Percentiles rank a stretch among this genome's conserved stretches.
Evolutionary conservation across 1,139 yeast genomes (phyloP).

Genomic region (Insectozyma bohioensis): DNA sequence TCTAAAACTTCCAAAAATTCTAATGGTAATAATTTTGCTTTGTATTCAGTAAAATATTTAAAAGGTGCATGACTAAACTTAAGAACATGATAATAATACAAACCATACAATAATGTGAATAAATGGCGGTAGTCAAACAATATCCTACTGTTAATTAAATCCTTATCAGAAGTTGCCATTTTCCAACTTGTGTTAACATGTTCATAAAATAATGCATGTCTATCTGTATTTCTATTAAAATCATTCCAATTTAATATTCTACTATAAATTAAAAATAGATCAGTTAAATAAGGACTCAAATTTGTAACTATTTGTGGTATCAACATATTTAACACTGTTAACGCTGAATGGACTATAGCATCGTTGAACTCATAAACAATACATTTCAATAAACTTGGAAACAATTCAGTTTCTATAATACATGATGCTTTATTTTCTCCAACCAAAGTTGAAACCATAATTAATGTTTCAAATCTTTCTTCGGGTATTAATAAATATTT

Average conservation of each 20-base stretch:
- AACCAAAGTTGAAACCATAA: constrained; percentile 30
- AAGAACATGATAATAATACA: constrained; percentile 56
- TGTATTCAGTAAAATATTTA: constrained; percentile 16
- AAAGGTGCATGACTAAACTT: constrained; percentile 45
- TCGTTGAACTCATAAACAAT: constrained; percentile 47
- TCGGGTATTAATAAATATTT: constrained; percentile 26
- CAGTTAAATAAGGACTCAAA: constrained; percentile 37
- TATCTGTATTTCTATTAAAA: constrained; percentile 12
- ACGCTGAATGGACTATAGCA: constrained; percentile 39
- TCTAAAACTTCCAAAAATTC: constrained; percentile 11
- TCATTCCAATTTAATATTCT: constrained; percentile 39
- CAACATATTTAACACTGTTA: constrained; percentile 50
- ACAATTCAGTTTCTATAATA: constrained; percentile 38
- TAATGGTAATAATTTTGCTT: constrained; percentile 15
- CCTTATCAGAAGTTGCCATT: constrained; percentile 13
- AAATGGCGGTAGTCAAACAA: constrained; percentile 24
- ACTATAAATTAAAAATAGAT: constrained; percentile 46
- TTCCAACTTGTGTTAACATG: constrained; percentile 17
- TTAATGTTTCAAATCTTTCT: constrained; percentile 35
- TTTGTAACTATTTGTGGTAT: constrained; percentile 51
- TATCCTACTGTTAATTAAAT: constrained; percentile 11
- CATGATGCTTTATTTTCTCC: constrained; percentile 30
- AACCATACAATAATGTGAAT: constrained; percentile 53
- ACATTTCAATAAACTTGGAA: constrained; percentile 41
- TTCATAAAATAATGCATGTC: constrained; percentile 13